A percentile compares a stretch with the other conserved stretches of the same genome.
Evolutionary conservation across 192 early-diverging fungal genomes (phyloP).

Genomic region (Globomyces pollinis-pini): DNA sequence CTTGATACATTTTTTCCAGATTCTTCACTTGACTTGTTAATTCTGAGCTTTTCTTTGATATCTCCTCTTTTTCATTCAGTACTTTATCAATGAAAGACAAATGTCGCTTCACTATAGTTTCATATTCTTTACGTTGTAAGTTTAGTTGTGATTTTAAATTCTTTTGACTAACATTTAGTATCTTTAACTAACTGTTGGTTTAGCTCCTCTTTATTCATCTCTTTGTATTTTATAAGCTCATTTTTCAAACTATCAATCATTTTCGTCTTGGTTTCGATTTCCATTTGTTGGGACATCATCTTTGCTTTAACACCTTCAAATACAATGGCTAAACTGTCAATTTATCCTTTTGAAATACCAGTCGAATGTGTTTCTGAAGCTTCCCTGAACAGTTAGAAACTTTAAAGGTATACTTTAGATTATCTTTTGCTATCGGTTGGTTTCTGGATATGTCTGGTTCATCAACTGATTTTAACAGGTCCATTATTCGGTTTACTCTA

Average conservation of each 20-base stretch:
- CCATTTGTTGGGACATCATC: slow-evolving; percentile 44
- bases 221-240: slow-evolving; percentile 35
- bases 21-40: slow-evolving; percentile 43
- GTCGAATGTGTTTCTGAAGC: not conserved
- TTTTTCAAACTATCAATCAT: slow-evolving; percentile 30
- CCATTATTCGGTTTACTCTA: slow-evolving; percentile 41
- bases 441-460: slow-evolving; percentile 21
- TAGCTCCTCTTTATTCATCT: slow-evolving; percentile 24
- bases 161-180: slow-evolving; percentile 30
- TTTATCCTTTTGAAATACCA: too few relatives aligned
- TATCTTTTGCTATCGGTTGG: slow-evolving; percentile 2
- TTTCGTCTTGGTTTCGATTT: slow-evolving; percentile 40
- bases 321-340: slow-evolving; percentile 12
- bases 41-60: slow-evolving; percentile 39
- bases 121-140: slow-evolving; percentile 53
- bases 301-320: slow-evolving; percentile 54
- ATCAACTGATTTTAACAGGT: slow-evolving; percentile 40
- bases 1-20: slow-evolving; percentile 38
- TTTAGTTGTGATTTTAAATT: slow-evolving; percentile 48
- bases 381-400: not conserved
- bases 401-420: too few relatives aligned
- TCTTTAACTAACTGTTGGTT: slow-evolving; percentile 25
- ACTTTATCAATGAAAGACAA: slow-evolving; percentile 50
- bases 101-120: slow-evolving; percentile 50
- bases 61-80: slow-evolving; percentile 49